Percentiles rank a stretch among this genome's conserved stretches.
Conservation (phyloP, 2,329 filamentous ascomycete genomes). For the Scopulariopsis brevicaulis region DNA sequence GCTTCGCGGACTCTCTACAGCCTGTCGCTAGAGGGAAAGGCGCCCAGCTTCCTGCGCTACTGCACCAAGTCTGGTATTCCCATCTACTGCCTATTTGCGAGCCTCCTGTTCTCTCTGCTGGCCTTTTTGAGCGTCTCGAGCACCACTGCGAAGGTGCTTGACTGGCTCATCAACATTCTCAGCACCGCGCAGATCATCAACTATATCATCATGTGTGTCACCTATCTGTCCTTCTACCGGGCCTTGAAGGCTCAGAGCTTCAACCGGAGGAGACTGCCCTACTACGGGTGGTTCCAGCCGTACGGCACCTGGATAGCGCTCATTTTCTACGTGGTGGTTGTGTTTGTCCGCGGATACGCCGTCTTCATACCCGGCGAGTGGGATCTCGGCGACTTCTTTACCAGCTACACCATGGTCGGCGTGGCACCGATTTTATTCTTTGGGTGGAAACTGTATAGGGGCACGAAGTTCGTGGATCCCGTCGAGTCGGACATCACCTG, state of each 20-base stretch:
- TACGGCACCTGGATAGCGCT: too few species aligned
- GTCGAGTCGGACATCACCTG: too few species aligned
- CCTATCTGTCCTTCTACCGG: slow-evolving; percentile 45
- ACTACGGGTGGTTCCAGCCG: slow-evolving; percentile 46
- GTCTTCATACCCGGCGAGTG: too few species aligned
- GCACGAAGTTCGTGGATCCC: too few species aligned
- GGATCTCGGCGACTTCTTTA: too few species aligned
- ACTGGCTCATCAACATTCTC: slow-evolving; percentile 33
- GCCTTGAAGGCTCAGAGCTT: slow-evolving; percentile 35
- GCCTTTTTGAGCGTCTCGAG: slow-evolving; percentile 31
- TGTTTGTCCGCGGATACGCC: too few species aligned
- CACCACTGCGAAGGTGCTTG: slow-evolving; percentile 26
- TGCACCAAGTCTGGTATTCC: slow-evolving; percentile 43
- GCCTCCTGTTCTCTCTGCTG: slow-evolving; percentile 31
- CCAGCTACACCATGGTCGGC: too few species aligned
- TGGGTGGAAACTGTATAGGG: too few species aligned
- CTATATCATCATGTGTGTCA: slow-evolving; percentile 40
- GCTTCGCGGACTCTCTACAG: slow-evolving; percentile 44
- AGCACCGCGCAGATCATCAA: slow-evolving; percentile 34
- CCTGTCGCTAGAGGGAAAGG: slow-evolving; percentile 40
- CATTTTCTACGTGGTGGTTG: too few species aligned
- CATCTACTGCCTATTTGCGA: slow-evolving; percentile 33
- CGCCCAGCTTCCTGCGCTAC: slow-evolving; percentile 35
- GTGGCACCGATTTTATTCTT: too few species aligned
- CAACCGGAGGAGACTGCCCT: slow-evolving; percentile 38